Conservation (phyloP, 179 eudicot genomes). For the Silene noctiflora region DNA sequence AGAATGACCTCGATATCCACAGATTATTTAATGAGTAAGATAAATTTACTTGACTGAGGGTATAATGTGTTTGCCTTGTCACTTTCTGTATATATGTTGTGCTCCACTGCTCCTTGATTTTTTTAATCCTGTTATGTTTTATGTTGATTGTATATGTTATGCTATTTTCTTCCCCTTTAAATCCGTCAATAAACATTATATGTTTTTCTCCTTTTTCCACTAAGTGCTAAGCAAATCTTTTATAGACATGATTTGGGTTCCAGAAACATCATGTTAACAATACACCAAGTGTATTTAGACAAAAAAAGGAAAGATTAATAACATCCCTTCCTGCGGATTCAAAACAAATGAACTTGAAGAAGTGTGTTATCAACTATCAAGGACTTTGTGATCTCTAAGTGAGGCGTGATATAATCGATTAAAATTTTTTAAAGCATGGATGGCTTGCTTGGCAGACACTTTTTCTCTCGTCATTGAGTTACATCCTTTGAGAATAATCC, state of each 20-base stretch:
- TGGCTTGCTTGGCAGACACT: neutral
- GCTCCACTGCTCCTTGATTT: neutral
- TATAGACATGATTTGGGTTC: no score
- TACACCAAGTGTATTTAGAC: no score
- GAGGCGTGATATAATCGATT: neutral
- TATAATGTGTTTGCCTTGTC: neutral
- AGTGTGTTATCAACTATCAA: neutral
- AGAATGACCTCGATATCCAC: constrained; percentile 85
- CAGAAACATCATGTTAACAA: no score
- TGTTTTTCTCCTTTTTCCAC: no score
- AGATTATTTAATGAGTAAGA: constrained; percentile 81
- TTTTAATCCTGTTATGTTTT: neutral
- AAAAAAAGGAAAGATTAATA: no score
- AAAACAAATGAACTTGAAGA: no score
- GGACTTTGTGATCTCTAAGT: neutral
- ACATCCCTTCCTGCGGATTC: no score
- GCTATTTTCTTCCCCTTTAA: neutral
- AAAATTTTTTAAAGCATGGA: no score
- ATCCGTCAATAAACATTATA: no score
- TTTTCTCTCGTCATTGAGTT: neutral
- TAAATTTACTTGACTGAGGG: neutral
- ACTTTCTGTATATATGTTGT: neutral
- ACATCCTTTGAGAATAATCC: neutral
- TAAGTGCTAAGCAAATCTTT: no score
- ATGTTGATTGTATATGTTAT: neutral